Percentiles rank a stretch among this genome's conserved stretches.
Conservation (phyloP, 257 asterid species). For the Nyctanthes arbortristis region DNA sequence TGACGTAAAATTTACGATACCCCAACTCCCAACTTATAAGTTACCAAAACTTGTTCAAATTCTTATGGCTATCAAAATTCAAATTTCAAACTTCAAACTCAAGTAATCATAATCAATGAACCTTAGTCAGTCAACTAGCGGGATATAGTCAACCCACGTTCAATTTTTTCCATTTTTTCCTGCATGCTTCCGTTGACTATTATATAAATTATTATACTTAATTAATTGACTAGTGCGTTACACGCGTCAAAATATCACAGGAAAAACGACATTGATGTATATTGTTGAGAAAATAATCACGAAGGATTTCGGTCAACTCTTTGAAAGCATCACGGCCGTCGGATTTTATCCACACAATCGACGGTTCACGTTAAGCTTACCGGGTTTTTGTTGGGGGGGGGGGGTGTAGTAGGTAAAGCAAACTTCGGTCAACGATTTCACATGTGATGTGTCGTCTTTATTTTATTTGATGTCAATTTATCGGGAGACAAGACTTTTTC, state of each 20-base stretch:
- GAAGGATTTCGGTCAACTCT: slow-evolving; percentile 32
- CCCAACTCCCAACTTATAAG: too few species aligned
- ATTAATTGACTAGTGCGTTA: background rate
- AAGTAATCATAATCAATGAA: too few species aligned
- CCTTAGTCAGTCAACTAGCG: slow-evolving; percentile 19
- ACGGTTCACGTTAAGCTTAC: slow-evolving; percentile 19
- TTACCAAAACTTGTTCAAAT: too few species aligned
- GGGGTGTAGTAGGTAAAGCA: slow-evolving; percentile 27
- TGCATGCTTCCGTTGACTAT: background rate
- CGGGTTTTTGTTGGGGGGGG: too few species aligned
- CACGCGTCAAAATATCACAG: slow-evolving; percentile 36
- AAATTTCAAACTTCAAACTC: background rate
- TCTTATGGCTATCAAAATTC: background rate
- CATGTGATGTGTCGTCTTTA: slow-evolving; percentile 36
- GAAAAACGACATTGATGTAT: slow-evolving; percentile 25
- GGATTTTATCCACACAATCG: slow-evolving; percentile 28
- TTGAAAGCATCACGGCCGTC: slow-evolving; percentile 28
- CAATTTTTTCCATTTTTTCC: background rate
- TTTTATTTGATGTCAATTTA: slow-evolving; percentile 30
- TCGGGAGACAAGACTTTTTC: slow-evolving; percentile 6
- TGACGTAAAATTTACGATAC: too few species aligned
- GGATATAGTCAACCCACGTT: slow-evolving; percentile 20
- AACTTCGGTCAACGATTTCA: slow-evolving; percentile 53
- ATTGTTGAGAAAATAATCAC: slow-evolving; percentile 7
- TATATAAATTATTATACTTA: background rate